Evolutionary conservation across 192 early-diverging fungal species (phyloP).

Genomic region (Funneliformis mosseae): DNA sequence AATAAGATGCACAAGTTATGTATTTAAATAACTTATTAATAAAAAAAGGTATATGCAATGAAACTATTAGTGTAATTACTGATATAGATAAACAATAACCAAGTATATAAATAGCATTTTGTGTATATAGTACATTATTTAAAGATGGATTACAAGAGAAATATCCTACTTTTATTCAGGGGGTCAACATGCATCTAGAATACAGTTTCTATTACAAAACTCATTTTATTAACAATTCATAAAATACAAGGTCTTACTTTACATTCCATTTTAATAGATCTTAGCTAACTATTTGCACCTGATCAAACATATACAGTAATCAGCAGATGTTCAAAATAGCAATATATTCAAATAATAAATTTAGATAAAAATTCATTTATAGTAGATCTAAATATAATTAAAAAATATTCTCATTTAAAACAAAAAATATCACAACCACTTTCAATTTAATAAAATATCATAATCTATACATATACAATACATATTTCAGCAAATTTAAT

Average conservation of each 20-base stretch:
- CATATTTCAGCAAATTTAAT: no score
- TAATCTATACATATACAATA: no score
- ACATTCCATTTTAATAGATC: no score
- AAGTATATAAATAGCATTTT: not conserved
- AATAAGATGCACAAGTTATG: not conserved
- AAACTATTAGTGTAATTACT: not conserved
- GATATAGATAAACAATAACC: not conserved
- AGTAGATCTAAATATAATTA: no score
- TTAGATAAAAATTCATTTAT: no score
- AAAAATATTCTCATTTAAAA: no score
- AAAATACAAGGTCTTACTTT: not conserved
- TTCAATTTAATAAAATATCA: no score
- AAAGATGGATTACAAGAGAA: not conserved
- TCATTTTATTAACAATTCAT: not conserved
- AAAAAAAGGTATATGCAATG: slow-evolving; percentile 1
- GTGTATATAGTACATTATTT: not conserved
- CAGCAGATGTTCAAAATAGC: no score
- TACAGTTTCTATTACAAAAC: not conserved
- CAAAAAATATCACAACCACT: no score
- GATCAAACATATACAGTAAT: no score
- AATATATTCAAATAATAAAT: no score
- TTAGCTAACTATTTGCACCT: no score
- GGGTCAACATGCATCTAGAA: not conserved
- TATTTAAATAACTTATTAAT: slow-evolving; percentile 7
- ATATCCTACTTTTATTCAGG: not conserved